Conservation (phyloP, 2,329 filamentous ascomycete genomes). For the Stemphylium vesicarium region DNA sequence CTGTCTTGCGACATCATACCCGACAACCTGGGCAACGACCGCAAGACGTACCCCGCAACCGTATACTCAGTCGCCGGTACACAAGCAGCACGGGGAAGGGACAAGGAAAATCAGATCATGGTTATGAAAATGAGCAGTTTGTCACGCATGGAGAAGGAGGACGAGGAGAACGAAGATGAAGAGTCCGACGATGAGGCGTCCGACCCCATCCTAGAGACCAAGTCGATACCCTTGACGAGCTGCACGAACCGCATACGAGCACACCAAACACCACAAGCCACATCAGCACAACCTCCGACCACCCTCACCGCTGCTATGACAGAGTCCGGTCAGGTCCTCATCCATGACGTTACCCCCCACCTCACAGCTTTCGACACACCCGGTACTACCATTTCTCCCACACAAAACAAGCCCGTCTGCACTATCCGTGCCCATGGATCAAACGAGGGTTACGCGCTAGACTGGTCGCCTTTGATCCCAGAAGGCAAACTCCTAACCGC, state of each 20-base stretch:
- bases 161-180: conserved; percentile 70
- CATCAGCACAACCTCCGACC: conserved; percentile 73
- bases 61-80: conserved; percentile 95
- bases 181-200: conserved; percentile 72
- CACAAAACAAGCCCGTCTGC: conserved; percentile 85
- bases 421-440: conserved; percentile 90
- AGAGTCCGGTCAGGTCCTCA: conserved; percentile 84
- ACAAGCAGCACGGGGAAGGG: conserved; percentile 77
- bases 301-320: conserved; percentile 92
- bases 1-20: conserved; percentile 92
- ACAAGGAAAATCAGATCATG: conserved; percentile 91
- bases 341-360: conserved; percentile 93
- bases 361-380: conserved; percentile 89
- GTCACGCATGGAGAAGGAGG: conserved; percentile 83
- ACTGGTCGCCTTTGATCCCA: conserved; percentile 86
- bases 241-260: conserved; percentile 93
- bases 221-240: conserved; percentile 81
- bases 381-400: conserved; percentile 77
- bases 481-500: conserved; percentile 88
- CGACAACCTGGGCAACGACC: conserved; percentile 84
- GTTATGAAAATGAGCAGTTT: conserved; percentile 95
- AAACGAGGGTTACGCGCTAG: conserved; percentile 89
- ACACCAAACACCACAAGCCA: conserved; percentile 77
- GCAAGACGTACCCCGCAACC: conserved; percentile 92
- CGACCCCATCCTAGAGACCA: conserved; percentile 93